Conservation (phyloP, 129 eudicot species). For the Smallanthus sonchifolius region DNA sequence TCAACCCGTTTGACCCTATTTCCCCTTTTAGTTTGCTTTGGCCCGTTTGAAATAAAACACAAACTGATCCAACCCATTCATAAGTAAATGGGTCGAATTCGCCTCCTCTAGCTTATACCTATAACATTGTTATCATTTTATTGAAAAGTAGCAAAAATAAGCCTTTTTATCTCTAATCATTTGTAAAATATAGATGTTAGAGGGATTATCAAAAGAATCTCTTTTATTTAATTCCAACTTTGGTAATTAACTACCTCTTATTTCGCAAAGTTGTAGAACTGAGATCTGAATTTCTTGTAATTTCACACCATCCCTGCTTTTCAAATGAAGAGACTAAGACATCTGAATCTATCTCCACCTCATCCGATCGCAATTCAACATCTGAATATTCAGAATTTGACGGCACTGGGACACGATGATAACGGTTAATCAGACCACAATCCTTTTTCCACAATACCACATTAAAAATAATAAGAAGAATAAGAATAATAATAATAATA, state of each 20-base stretch:
- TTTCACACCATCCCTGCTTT: slow-evolving; percentile 72
- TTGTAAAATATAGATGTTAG: background rate
- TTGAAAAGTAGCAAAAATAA: background rate
- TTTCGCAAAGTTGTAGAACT: slow-evolving; percentile 55
- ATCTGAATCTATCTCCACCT: slow-evolving; percentile 48
- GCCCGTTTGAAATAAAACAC: background rate
- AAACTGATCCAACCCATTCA: background rate
- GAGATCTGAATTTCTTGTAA: slow-evolving; percentile 64
- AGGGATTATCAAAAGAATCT: background rate
- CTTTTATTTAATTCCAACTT: background rate
- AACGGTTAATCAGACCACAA: background rate
- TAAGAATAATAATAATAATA: background rate
- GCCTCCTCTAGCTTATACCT: background rate
- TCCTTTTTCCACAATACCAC: background rate
- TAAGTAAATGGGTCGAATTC: background rate
- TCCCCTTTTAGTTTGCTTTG: background rate
- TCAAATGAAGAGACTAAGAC: slow-evolving; percentile 38
- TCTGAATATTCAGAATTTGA: slow-evolving; percentile 45
- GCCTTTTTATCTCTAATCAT: background rate
- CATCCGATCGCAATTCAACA: slow-evolving; percentile 51
- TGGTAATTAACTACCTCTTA: slow-evolving; percentile 42
- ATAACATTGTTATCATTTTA: background rate
- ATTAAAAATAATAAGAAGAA: background rate
- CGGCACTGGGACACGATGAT: slow-evolving; percentile 51
- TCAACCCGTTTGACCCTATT: background rate